These are phyloP conservation scores for Cadophora sp. DNA, from an alignment of 2,329 filamentous ascomycete genomes.

Conservation along the genomic window DNA sequence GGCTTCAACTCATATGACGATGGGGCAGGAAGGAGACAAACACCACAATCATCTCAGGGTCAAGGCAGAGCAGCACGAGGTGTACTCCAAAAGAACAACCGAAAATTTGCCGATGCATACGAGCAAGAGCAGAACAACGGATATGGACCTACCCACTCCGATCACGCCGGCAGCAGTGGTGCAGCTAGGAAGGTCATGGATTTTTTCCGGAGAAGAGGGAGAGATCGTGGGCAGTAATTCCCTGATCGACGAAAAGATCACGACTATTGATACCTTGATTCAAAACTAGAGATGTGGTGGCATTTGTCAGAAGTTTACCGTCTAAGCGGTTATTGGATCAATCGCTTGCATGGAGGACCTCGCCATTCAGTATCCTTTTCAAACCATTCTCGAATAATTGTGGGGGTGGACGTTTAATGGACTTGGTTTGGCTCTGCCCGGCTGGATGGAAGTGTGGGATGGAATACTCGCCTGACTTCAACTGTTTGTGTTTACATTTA, in stretches of 20 bases:
- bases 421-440: too few species aligned
- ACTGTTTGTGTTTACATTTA: neutral
- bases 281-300: neutral
- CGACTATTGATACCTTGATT: neutral
- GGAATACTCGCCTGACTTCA: neutral
- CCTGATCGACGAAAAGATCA: neutral
- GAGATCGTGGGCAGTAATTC: constrained; percentile 55
- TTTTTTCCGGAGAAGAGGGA: constrained; percentile 89
- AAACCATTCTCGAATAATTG: neutral
- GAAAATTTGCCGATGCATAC: constrained; percentile 87
- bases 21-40: constrained; percentile 13
- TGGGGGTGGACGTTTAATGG: neutral
- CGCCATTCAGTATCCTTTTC: neutral
- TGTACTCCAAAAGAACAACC: constrained; percentile 83
- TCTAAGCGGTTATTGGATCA: constrained; percentile 2
- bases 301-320: neutral
- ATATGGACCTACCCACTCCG: constrained; percentile 61
- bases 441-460: neutral
- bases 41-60: constrained; percentile 36
- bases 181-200: constrained; percentile 96
- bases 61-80: constrained; percentile 46
- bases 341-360: neutral
- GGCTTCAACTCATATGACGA: constrained; percentile 42
- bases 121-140: constrained; percentile 74
- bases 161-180: constrained; percentile 79